Evolutionary conservation across 352 stramenopile genomes (phyloP).

Genomic region (Globisporangium irregulare): DNA sequence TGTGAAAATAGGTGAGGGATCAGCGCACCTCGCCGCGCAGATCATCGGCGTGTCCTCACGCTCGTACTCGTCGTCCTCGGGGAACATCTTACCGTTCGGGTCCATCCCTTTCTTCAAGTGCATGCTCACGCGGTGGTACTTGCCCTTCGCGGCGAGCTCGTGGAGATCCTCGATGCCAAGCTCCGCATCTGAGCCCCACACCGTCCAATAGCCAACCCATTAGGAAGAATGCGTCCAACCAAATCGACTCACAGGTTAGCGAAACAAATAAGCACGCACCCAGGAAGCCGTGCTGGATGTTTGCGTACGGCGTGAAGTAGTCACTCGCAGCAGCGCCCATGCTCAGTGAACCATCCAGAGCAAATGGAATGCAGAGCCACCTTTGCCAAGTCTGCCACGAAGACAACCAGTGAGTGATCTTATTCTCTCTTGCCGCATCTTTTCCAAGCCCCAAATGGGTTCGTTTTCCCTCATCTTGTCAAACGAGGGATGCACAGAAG

Average conservation of each 20-base stretch:
- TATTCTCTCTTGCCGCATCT: constrained; percentile 2
- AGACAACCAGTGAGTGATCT: constrained; percentile 1
- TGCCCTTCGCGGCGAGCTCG: constrained; percentile 40
- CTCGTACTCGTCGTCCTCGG: constrained; percentile 46
- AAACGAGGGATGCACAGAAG: background rate
- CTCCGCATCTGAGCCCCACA: constrained; percentile 34
- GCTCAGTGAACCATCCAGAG: background rate
- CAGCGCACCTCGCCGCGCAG: constrained; percentile 43
- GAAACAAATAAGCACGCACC: constrained; percentile 11
- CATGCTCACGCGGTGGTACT: constrained; percentile 37
- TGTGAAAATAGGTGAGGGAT: background rate
- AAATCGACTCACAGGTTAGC: background rate
- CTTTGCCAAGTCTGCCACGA: background rate
- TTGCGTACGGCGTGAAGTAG: constrained; percentile 51
- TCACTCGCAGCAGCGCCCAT: constrained; percentile 58
- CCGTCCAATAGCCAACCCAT: background rate
- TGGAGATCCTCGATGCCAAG: constrained; percentile 51
- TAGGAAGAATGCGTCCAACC: background rate
- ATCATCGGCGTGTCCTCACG: constrained; percentile 56
- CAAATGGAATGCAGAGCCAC: background rate
- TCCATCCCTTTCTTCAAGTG: constrained; percentile 56
- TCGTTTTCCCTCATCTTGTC: background rate
- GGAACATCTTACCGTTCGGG: constrained; percentile 39
- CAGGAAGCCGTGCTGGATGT: constrained; percentile 55
- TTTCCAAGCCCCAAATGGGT: constrained; percentile 2